Percentiles rank a stretch among this genome's conserved stretches.
Evolutionary conservation across 2,329 filamentous ascomycete species (phyloP).

Genomic region (Aspergillus melleus): DNA sequence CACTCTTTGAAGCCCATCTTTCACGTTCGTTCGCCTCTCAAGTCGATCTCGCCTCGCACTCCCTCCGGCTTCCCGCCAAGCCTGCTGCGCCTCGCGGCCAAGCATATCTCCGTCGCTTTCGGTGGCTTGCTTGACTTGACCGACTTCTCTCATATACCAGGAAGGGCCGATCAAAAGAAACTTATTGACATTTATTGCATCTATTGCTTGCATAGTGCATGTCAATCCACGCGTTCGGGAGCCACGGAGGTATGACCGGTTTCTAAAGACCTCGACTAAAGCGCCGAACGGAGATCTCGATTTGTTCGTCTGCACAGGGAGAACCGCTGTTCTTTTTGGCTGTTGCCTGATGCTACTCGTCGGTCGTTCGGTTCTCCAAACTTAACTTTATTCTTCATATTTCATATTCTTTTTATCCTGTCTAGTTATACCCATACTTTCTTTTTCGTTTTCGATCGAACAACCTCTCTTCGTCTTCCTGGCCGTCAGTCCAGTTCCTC

Average conservation of each 20-base stretch:
- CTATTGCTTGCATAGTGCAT: constrained; percentile 3
- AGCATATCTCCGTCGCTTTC: neutral
- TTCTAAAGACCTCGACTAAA: neutral
- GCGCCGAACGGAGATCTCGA: constrained; percentile 6
- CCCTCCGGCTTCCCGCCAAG: constrained; percentile 4
- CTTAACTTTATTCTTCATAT: neutral
- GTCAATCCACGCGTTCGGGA: neutral
- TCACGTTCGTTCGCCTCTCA: constrained; percentile 1
- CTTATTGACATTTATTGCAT: neutral
- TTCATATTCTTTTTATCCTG: neutral
- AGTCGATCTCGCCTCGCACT: neutral
- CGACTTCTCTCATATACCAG: neutral
- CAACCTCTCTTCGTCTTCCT: constrained; percentile 3
- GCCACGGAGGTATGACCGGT: neutral
- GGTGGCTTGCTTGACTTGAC: constrained; percentile 1
- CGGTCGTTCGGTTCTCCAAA: neutral
- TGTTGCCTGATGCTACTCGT: constrained; percentile 20
- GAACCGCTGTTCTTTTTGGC: constrained; percentile 8
- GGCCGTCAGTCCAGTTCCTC: constrained; percentile 9
- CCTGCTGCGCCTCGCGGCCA: constrained; percentile 14
- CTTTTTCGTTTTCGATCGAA: neutral
- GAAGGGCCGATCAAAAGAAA: neutral
- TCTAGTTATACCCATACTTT: neutral
- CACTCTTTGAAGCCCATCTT: neutral
- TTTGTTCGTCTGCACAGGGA: neutral